These are phyloP conservation scores for Lizonia empirigonia DNA, from an alignment of 2,329 filamentous ascomycete genomes.

Conservation along the genomic window DNA sequence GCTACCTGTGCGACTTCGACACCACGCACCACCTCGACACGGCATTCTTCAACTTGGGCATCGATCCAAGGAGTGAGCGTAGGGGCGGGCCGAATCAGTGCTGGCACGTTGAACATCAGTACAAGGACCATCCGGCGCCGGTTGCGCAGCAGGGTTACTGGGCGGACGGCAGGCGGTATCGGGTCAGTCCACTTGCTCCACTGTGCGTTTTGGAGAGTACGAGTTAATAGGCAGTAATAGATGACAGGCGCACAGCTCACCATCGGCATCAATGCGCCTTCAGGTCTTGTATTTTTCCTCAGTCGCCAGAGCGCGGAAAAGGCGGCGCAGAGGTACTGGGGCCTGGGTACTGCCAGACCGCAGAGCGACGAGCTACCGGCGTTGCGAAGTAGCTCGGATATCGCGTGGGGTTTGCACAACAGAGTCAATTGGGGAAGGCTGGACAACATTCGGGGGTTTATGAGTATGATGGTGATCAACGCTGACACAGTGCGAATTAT, in stretches of 20 bases:
- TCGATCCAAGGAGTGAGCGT: conserved; percentile 6
- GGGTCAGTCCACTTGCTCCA: no score
- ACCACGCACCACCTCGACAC: neutral
- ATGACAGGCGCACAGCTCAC: conserved; percentile 16
- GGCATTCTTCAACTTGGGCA: conserved; percentile 11
- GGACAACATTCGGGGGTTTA: conserved; percentile 17
- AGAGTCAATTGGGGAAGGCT: conserved; percentile 3
- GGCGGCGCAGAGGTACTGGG: conserved; percentile 10
- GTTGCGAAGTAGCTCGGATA: conserved; percentile 19
- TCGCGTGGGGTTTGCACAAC: conserved; percentile 26
- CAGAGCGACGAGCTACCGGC: conserved; percentile 18
- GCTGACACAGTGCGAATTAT: conserved; percentile 13
- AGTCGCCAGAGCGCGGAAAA: conserved; percentile 2
- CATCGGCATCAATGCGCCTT: conserved; percentile 15
- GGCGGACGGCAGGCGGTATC: conserved; percentile 17
- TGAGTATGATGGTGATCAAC: conserved; percentile 15
- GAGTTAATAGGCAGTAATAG: neutral
- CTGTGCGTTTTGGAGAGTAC: no score
- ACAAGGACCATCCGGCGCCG: neutral
- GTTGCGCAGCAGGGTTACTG: conserved; percentile 16
- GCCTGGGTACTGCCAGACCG: rapidly evolving
- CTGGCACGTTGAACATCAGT: conserved; percentile 16
- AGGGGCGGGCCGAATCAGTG: conserved; percentile 17
- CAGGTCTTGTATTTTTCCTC: conserved; percentile 12
- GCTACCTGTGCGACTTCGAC: conserved; percentile 12